Base-by-base conservation (phyloP, 129 eudicot species). In the Flaveria sonorensis region DNA sequence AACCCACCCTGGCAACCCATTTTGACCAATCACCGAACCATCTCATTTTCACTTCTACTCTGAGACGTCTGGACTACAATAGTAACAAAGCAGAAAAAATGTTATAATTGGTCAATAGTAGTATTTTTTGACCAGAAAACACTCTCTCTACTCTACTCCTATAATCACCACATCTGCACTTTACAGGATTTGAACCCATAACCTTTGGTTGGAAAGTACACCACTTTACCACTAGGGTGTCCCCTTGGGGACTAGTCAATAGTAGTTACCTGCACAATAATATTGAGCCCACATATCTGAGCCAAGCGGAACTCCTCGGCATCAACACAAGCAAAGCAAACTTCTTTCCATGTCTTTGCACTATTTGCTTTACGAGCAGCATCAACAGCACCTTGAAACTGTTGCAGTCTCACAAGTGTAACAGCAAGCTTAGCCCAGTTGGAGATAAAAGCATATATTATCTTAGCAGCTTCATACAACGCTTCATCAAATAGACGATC, bases 281-380 rank as follows among this genome's bases (percentile, higher is more conserved):
- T 86, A 83, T 95, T 95, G 68, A 95, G 97, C 52, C 99, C 97
- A 75, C 99, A 95, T 15, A 95, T 95, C 70, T 95, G 99, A 80
- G 99, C 99, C 86, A 95, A 89, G 9, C 97, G 97, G 85, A 95
- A 95, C 87, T 95, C 99, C 84, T 95, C 99, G n/a, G 97, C 97
- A 85, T 95, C 99, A 73, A 95, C 96, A 89, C 97, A 95, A 71
- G 98, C 97, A 69, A 94, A 94, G 88, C 99, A 94, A 45, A 94
- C 99, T 86, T 94, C 99, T 83, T 95, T 95, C 99, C 99, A 95
- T 45, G 99, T 95, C 83, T 95, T 95, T 23, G 97, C 85, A 57
- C 99, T 95, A 60, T 95, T 95, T 59, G 99, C 97, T 85, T 95
- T 95, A 50, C 99, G 85, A 30, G 99, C 97, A 20, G 99, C 99